These are phyloP conservation scores for Echium plantagineum DNA, from an alignment of 257 asterid genomes.

Conservation along the genomic window DNA sequence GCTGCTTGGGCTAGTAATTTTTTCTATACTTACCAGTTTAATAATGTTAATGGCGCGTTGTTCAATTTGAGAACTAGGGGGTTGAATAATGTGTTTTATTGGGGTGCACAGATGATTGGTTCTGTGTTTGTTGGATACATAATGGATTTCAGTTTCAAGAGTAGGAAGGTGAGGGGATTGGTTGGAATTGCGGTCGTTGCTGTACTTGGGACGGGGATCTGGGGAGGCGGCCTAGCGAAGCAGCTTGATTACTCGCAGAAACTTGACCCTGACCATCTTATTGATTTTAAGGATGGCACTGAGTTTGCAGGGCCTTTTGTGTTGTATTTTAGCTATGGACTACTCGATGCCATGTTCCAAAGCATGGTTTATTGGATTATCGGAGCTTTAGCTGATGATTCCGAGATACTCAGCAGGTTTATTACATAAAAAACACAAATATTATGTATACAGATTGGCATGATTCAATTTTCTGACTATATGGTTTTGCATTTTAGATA, in stretches of 20 bases:
- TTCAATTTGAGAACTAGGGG: slow-evolving; percentile 86
- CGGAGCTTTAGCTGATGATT: slow-evolving; percentile 84
- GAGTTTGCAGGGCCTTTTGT: slow-evolving; percentile 76
- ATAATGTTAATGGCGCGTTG: slow-evolving; percentile 63
- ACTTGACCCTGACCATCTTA: slow-evolving; percentile 16
- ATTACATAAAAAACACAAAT: not conserved
- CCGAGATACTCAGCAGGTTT: slow-evolving; percentile 85
- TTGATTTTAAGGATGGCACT: slow-evolving; percentile 71
- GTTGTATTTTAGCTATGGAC: slow-evolving; percentile 72
- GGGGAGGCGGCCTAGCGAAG: slow-evolving; percentile 72
- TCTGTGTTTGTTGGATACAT: slow-evolving; percentile 53
- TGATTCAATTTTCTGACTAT: not conserved
- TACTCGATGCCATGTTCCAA: slow-evolving; percentile 91
- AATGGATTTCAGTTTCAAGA: slow-evolving; percentile 63
- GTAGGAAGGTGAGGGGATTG: slow-evolving; percentile 48
- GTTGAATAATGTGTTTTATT: slow-evolving; percentile 49
- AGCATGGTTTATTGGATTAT: slow-evolving; percentile 90
- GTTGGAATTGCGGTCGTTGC: slow-evolving; percentile 45
- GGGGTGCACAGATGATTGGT: slow-evolving; percentile 92
- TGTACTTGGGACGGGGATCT: slow-evolving; percentile 46
- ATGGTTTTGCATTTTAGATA: slow-evolving; percentile 16
- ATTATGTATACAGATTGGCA: not conserved
- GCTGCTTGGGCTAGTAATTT: slow-evolving; percentile 94
- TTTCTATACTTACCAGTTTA: slow-evolving; percentile 84
- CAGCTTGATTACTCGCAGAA: slow-evolving; percentile 43